These are phyloP conservation scores for Oldenlandia corymbosa DNA, from an alignment of 257 asterid genomes.

Conservation along the genomic window DNA sequence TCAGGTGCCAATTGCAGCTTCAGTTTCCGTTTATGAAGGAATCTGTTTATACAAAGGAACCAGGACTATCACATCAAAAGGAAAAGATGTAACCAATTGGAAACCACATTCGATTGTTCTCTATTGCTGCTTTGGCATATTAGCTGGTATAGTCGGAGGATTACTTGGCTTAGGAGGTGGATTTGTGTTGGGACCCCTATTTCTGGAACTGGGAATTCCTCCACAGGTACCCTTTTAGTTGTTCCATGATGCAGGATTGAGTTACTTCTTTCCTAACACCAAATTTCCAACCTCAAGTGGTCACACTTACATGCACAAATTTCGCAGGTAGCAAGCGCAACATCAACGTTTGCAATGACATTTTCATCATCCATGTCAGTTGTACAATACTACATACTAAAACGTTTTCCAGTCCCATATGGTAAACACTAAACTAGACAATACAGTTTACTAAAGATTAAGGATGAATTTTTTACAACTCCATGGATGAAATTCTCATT, in stretches of 20 bases:
- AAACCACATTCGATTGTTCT: conserved; percentile 30
- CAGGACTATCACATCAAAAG: conserved; percentile 29
- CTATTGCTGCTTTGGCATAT: conserved; percentile 28
- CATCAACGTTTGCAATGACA: conserved; percentile 39
- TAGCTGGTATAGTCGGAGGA: conserved; percentile 38
- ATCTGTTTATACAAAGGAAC: conserved; percentile 24
- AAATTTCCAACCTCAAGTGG: neutral
- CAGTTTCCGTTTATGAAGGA: conserved; percentile 33
- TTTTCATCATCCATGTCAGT: conserved; percentile 41
- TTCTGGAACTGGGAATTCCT: conserved; percentile 36
- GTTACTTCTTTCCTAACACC: too few species aligned
- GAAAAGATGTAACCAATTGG: conserved; percentile 27
- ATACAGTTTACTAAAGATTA: neutral
- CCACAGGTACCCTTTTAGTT: conserved; percentile 23
- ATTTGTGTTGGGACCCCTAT: conserved; percentile 34
- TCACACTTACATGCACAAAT: neutral
- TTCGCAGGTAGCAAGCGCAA: conserved; percentile 36
- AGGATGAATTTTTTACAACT: neutral
- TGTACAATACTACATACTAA: conserved; percentile 30
- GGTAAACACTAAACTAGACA: conserved; percentile 8
- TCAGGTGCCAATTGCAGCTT: conserved; percentile 31
- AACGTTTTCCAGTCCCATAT: conserved; percentile 36
- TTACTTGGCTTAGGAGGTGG: conserved; percentile 40
- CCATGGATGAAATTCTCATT: neutral
- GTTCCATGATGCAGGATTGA: neutral